Percentiles rank a stretch among this genome's conserved stretches.
Conservation (phyloP, 768 basidiomycete species). For the Suillus placidus region DNA sequence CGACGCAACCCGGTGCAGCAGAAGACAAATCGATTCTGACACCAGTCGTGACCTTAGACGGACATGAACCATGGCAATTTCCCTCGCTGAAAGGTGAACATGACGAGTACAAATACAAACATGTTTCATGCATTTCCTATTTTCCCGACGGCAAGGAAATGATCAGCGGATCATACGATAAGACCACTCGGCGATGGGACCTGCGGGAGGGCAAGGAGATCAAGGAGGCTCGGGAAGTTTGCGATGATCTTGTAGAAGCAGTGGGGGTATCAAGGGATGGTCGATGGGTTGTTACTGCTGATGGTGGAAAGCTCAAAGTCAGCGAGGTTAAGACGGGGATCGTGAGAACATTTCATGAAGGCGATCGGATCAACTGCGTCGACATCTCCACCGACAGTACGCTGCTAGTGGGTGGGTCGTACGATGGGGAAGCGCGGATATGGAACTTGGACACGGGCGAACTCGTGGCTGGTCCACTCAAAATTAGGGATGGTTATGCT, state of each 20-base stretch:
- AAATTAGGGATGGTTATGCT: background rate
- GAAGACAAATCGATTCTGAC: background rate
- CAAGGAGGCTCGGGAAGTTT: background rate
- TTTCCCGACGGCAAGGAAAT: background rate
- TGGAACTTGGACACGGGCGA: background rate
- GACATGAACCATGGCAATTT: background rate
- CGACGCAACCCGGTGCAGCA: background rate
- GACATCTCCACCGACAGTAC: background rate
- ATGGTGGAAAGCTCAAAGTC: background rate
- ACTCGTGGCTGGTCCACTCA: background rate
- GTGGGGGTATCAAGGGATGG: background rate
- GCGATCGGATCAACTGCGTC: accelerated
- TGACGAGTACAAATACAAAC: background rate
- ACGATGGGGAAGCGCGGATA: accelerated
- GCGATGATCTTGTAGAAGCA: accelerated
- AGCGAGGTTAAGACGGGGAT: background rate
- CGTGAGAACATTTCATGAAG: background rate
- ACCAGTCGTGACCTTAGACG: background rate
- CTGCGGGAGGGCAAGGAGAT: background rate
- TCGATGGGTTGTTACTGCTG: background rate
- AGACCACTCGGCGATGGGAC: background rate
- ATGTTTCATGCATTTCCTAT: background rate
- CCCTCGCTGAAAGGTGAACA: background rate
- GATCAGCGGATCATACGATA: background rate
- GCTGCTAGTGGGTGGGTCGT: background rate